Evolutionary conservation across 1,139 yeast species (phyloP), one percentile per base, ranked within the genome.

Genomic region (Saccharomyces hybrid): DNA sequence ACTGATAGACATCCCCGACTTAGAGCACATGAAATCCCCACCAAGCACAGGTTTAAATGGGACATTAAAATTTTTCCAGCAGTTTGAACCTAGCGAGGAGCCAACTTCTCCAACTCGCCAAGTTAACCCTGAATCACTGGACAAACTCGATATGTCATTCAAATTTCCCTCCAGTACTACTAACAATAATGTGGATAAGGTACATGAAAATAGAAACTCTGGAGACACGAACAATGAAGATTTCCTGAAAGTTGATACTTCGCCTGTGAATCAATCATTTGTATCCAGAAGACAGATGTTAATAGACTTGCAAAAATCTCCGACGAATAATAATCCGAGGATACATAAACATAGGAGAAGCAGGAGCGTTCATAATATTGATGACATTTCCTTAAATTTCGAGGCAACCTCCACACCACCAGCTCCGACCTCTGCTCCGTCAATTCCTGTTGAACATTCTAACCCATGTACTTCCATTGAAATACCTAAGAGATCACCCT

Each of bases 271-370:
- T 28, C 32, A 50, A 2, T 54, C 58, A 13, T 57, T 65, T 42
- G 65, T 62, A 50, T 48, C 54, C 13, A 59, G 69, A 52, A 57
- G 70, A 51, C 56, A 56, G 31, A 54, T 34, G 38, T 54, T 65
- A 31, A 38, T 57, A 41, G 52, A 54, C 41, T 56, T 57, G 23
- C 51, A 54, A 28, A 47, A 51, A 11, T 51, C 61, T 3, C 57
- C 61, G 16, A 51, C 48, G 16, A 51, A 46, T 9, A 49, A 50
- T 13, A 25, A 47, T n/a, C 38, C 49, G 13, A 53, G 51, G 26
- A 51, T 59, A 2, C 70, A 67, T 53, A 54, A 53, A 14, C 71
- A 68, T 55, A 64, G 60, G 53, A 61, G 71, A 51, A 66, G 68
- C 47, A 50, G 55, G 46, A 55, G 57, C 13, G 31, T 55, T 11